These are phyloP conservation scores for Colletotrichum salicis DNA, from an alignment of 2,329 filamentous ascomycete genomes.

Conservation along the genomic window DNA sequence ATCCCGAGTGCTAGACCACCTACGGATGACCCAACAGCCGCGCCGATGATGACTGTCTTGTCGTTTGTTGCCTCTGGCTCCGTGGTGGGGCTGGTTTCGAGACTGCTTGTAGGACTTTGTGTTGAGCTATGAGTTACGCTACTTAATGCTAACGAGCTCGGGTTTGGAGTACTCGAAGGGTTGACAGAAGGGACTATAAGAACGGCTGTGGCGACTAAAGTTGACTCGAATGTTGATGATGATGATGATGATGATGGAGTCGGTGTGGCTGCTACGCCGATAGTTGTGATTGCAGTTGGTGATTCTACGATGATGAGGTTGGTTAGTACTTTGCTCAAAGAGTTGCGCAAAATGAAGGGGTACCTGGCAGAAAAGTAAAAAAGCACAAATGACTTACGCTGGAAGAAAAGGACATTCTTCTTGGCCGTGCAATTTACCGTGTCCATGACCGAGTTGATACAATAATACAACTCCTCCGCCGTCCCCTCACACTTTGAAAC, in stretches of 20 bases:
- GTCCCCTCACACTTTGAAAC: conserved; percentile 35
- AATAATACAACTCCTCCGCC: conserved; percentile 39
- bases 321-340: neutral
- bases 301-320: neutral
- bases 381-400: conserved; percentile 26
- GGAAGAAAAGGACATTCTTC: conserved; percentile 35
- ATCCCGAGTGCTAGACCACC: neutral
- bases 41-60: conserved; percentile 4
- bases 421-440: conserved; percentile 4
- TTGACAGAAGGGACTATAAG: neutral
- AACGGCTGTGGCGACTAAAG: neutral
- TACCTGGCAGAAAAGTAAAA: no score
- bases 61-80: neutral
- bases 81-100: neutral
- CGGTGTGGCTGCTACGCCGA: neutral
- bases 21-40: neutral
- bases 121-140: neutral
- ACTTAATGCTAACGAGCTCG: neutral
- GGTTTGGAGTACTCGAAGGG: neutral
- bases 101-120: neutral
- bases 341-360: no score
- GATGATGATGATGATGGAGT: neutral
- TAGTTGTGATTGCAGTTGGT: conserved; percentile 10
- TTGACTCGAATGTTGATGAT: neutral
- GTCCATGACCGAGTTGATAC: conserved; percentile 37